A percentile compares a stretch with the other conserved stretches of the same genome.
phyloP scores from a whole-genome alignment of 2,329 filamentous ascomycete species.

The Penicillium hesseltinei region DNA sequence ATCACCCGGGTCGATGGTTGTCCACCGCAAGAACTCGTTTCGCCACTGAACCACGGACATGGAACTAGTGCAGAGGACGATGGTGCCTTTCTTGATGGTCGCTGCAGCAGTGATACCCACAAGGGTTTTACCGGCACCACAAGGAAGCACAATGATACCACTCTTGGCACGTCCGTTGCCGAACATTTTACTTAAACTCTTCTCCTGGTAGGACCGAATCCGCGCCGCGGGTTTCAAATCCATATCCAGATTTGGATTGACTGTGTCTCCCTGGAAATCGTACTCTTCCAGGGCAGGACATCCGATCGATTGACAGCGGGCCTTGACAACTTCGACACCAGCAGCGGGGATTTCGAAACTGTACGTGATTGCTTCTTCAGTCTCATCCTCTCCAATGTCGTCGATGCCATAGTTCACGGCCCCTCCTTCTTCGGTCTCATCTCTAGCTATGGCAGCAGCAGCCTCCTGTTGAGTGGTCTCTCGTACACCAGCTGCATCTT shows the following conservation, averaged over 20 bases:
- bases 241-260: constrained; percentile 92
- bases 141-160: constrained; percentile 94
- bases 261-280: constrained; percentile 87
- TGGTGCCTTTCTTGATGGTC: constrained; percentile 94
- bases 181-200: constrained; percentile 98
- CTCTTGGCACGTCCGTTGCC: constrained; percentile 96
- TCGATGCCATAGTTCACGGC: constrained; percentile 68
- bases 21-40: constrained; percentile 96
- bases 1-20: constrained; percentile 92
- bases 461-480: constrained; percentile 57
- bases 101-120: constrained; percentile 98
- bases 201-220: constrained; percentile 72
- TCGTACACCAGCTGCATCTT: constrained; percentile 82
- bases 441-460: constrained; percentile 38
- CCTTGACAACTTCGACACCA: constrained; percentile 81
- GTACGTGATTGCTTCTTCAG: constrained; percentile 80
- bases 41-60: constrained; percentile 99
- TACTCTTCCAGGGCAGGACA: constrained; percentile 94
- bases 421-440: constrained; percentile 51
- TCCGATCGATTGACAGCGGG: constrained; percentile 81
- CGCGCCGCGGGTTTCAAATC: constrained; percentile 62
- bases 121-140: constrained; percentile 93
- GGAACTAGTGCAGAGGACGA: constrained; percentile 92
- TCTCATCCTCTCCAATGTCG: constrained; percentile 74
- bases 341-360: constrained; percentile 86